Conservation (phyloP, 192 early-diverging fungal species). For the Gaertneriomyces sp. region DNA sequence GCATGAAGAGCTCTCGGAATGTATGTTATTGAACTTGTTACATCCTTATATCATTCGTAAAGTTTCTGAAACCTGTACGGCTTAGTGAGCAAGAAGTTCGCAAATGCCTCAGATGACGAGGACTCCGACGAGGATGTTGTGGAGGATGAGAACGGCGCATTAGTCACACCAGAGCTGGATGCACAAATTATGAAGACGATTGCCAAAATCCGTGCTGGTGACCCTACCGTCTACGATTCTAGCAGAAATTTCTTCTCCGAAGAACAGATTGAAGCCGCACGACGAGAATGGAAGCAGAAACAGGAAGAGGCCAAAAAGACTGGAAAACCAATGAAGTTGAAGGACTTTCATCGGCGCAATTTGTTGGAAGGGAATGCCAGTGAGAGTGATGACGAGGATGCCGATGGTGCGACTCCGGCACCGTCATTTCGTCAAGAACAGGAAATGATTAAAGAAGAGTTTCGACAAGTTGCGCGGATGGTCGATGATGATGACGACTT, state of each 20-base stretch:
- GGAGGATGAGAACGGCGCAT: conserved; percentile 50
- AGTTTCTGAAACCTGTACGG: conserved; percentile 50
- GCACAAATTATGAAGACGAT: conserved; percentile 93
- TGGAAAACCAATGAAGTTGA: conserved; percentile 71
- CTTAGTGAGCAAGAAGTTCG: conserved; percentile 52
- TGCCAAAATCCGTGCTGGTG: conserved; percentile 67
- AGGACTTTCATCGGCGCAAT: conserved; percentile 80
- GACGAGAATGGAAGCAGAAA: conserved; percentile 65
- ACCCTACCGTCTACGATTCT: conserved; percentile 80
- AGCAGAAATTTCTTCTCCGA: conserved; percentile 70
- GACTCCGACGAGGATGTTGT: conserved; percentile 66
- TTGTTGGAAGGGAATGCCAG: conserved; percentile 53
- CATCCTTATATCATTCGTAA: conserved; percentile 15
- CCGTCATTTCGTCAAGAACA: conserved; percentile 82
- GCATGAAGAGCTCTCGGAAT: conserved; percentile 59
- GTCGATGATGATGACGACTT: conserved; percentile 59
- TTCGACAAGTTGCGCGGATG: conserved; percentile 41
- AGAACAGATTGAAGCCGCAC: conserved; percentile 56
- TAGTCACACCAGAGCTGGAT: conserved; percentile 86
- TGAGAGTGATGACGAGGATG: conserved; percentile 41
- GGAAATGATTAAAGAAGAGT: conserved; percentile 66
- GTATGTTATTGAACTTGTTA: conserved; percentile 31
- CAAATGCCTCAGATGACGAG: conserved; percentile 48
- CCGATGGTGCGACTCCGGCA: conserved; percentile 21
- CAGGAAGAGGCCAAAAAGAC: conserved; percentile 45